These are phyloP conservation scores for Anisogramma anomala DNA, from an alignment of 2,329 filamentous ascomycete species.

Conservation along the genomic window DNA sequence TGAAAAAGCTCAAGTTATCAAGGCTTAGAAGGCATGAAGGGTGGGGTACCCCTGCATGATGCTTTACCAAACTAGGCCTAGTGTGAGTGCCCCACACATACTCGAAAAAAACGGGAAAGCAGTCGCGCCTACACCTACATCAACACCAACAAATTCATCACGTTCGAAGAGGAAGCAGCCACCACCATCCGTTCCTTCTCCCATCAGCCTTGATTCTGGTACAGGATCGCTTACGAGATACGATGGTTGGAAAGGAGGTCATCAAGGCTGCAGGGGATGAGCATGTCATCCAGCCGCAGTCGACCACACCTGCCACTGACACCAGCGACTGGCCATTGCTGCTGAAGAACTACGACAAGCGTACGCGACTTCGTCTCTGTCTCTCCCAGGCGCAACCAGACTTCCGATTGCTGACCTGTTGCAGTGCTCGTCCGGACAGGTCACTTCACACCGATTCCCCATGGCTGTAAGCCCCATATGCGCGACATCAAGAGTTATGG, in stretches of 20 bases:
- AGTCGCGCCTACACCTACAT: no score
- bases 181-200: background rate
- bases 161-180: background rate
- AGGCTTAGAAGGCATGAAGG: no score
- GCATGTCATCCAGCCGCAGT: conserved; percentile 86
- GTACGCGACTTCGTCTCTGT: conserved; percentile 46
- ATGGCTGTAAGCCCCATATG: conserved; percentile 81
- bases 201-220: background rate
- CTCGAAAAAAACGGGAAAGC: no score
- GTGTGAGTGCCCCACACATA: no score
- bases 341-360: conserved; percentile 89
- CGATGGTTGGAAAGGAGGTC: background rate
- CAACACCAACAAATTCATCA: no score
- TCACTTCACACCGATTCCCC: conserved; percentile 93
- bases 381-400: background rate
- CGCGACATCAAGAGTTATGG: conserved; percentile 88
- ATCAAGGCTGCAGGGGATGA: conserved; percentile 48
- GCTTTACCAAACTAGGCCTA: no score
- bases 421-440: conserved; percentile 83
- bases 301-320: conserved; percentile 63
- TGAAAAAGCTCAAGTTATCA: no score
- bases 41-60: no score
- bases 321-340: conserved; percentile 87
- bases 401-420: conserved; percentile 25
- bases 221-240: background rate